A percentile compares a stretch with the other conserved stretches of the same genome.
These are phyloP conservation scores for Sporothrix brasiliensis DNA, from an alignment of 2,329 filamentous ascomycete species.

Conservation along the genomic window DNA sequence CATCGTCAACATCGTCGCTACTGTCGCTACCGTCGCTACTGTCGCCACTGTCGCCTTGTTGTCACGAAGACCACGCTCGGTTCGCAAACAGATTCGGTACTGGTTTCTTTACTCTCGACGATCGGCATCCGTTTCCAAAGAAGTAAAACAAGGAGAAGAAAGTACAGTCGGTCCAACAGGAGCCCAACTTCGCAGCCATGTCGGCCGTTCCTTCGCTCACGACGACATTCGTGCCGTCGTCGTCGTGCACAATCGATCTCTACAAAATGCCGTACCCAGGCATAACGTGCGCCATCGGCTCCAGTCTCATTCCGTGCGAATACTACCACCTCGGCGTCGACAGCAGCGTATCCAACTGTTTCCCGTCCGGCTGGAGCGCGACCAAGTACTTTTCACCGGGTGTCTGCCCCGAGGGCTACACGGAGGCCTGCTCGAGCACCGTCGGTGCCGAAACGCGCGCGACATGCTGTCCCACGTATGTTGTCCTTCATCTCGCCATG, in stretches of 20 bases:
- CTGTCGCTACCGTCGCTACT: too few relatives aligned
- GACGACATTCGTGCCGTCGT: slow-evolving; percentile 30
- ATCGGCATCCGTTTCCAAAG: background rate
- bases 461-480: slow-evolving; percentile 32
- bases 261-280: slow-evolving; percentile 3
- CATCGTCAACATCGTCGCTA: background rate
- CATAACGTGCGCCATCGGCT: background rate
- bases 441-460: slow-evolving; percentile 19
- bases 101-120: background rate
- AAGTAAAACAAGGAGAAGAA: too few relatives aligned
- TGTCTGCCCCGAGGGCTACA: slow-evolving; percentile 32
- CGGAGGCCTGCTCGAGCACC: slow-evolving; percentile 7
- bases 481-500: background rate
- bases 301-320: slow-evolving; percentile 2
- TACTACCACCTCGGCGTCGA: slow-evolving; percentile 28
- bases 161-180: too few relatives aligned
- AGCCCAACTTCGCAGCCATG: background rate
- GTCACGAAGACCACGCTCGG: background rate
- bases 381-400: slow-evolving; percentile 30
- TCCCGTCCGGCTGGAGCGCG: slow-evolving; percentile 22
- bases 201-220: slow-evolving; percentile 18
- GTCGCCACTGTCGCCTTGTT: too few relatives aligned
- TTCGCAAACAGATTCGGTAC: background rate
- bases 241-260: slow-evolving; percentile 28
- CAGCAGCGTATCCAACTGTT: slow-evolving; percentile 21